phyloP scores from a whole-genome alignment of 2,329 filamentous ascomycete species.

The Dothistroma septosporum region DNA sequence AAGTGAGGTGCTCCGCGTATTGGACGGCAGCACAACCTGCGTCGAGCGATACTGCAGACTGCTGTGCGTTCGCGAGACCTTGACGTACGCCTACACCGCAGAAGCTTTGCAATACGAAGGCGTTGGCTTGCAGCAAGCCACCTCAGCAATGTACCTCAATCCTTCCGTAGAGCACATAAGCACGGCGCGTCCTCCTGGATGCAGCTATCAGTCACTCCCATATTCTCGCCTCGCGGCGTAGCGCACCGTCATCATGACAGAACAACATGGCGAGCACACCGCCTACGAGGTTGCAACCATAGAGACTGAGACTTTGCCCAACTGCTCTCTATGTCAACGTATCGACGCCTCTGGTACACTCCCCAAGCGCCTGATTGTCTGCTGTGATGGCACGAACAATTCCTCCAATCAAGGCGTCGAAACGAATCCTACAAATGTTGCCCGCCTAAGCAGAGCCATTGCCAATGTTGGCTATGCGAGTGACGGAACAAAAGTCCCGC shows the following conservation, averaged over 20 bases:
- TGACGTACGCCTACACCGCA: background rate
- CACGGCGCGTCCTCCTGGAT: background rate
- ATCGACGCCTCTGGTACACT: constrained; percentile 11
- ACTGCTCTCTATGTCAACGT: constrained; percentile 1
- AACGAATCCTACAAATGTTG: constrained; percentile 27
- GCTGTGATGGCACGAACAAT: constrained; percentile 27
- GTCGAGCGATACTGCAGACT: background rate
- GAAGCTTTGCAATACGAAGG: background rate
- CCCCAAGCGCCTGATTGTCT: constrained; percentile 24
- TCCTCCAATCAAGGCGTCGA: constrained; percentile 20
- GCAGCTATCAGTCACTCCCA: background rate
- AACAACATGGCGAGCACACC: background rate
- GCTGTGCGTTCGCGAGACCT: background rate
- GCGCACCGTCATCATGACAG: background rate
- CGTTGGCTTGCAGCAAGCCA: background rate
- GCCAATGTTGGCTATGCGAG: constrained; percentile 20
- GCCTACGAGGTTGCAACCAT: background rate
- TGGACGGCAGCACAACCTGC: background rate
- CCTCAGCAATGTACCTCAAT: background rate
- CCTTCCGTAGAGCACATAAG: background rate
- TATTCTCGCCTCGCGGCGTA: background rate
- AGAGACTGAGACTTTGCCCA: background rate
- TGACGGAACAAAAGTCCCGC: constrained; percentile 24
- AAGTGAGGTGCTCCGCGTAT: background rate
- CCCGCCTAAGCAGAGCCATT: constrained; percentile 26